A percentile compares a stretch with the other conserved stretches of the same genome.
Evolutionary conservation across 768 basidiomycete species (phyloP).

Genomic region (Lactifluus subvellereus): DNA sequence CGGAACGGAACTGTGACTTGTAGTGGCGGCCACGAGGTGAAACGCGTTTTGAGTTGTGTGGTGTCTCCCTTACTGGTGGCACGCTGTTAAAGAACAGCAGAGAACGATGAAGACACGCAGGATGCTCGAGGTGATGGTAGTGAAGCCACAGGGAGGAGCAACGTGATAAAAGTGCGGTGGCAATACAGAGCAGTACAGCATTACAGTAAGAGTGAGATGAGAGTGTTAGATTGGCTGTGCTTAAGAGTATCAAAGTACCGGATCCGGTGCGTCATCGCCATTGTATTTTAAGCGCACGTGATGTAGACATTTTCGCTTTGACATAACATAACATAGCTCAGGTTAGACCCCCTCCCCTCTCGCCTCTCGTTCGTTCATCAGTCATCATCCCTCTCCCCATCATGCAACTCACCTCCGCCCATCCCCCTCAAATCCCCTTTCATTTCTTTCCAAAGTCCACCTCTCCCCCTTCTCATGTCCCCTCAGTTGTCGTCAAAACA

Average conservation of each 20-base stretch:
- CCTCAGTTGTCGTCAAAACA: conserved; percentile 27
- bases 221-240: not conserved
- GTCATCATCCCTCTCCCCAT: not conserved
- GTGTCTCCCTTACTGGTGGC: too few species aligned
- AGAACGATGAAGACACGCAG: not conserved
- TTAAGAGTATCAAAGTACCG: not conserved
- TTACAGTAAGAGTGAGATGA: too few species aligned
- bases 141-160: not conserved
- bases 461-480: conserved; percentile 21
- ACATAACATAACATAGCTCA: not conserved
- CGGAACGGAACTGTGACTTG: not conserved
- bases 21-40: not conserved
- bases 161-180: not conserved
- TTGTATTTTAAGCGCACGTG: not conserved
- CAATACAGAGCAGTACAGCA: too few species aligned
- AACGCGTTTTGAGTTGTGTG: not conserved
- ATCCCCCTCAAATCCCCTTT: conserved; percentile 18
- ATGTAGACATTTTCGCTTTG: not conserved
- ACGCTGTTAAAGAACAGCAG: not conserved
- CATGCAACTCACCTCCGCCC: conserved; percentile 20
- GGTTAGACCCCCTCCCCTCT: too few species aligned
- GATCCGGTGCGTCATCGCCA: not conserved
- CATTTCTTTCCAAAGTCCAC: conserved; percentile 32
- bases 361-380: too few species aligned
- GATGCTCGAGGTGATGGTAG: not conserved